Conservation (phyloP, 2,329 filamentous ascomycete genomes). For the Chrysoporthe cubensis region DNA sequence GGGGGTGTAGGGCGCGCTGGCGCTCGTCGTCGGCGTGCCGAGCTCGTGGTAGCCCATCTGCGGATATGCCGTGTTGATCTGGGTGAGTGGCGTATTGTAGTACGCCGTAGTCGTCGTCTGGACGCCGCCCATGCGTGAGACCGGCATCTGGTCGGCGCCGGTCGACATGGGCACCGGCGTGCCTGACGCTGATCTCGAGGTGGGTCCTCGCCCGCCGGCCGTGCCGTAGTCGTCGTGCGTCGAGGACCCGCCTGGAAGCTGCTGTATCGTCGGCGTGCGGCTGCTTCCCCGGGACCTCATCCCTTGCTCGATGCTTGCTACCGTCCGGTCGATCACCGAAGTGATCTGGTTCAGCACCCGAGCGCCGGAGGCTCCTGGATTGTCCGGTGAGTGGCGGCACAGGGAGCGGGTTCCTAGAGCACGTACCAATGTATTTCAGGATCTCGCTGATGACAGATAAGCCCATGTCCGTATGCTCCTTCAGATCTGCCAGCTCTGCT, state of each 20-base stretch:
- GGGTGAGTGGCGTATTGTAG: constrained; percentile 20
- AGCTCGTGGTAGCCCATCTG: constrained; percentile 24
- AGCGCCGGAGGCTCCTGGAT: constrained; percentile 47
- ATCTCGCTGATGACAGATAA: constrained; percentile 69
- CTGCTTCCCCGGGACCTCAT: constrained; percentile 43
- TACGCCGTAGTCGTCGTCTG: constrained; percentile 5
- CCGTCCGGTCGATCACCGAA: constrained; percentile 54
- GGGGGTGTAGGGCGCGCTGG: constrained; percentile 20
- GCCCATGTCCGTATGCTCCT: constrained; percentile 71
- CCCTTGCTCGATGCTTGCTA: constrained; percentile 56
- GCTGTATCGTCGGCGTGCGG: constrained; percentile 21
- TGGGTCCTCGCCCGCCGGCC: neutral
- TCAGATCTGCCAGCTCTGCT: constrained; percentile 62
- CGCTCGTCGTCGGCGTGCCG: constrained; percentile 16
- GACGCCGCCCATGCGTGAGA: constrained; percentile 14
- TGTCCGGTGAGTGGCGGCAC: neutral
- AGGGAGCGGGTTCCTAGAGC: too few relatives aligned
- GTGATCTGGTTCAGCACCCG: constrained; percentile 50
- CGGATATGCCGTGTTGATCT: constrained; percentile 16
- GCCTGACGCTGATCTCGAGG: constrained; percentile 11
- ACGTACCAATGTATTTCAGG: constrained; percentile 65
- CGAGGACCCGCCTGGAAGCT: constrained; percentile 8
- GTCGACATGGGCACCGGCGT: constrained; percentile 17
- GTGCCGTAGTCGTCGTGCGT: constrained; percentile 21
- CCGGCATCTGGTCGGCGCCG: constrained; percentile 12